A percentile compares a stretch with the other conserved stretches of the same genome.
Evolutionary conservation across 1,139 yeast genomes (phyloP).

Genomic region (Saccharomyces pastorianus): DNA sequence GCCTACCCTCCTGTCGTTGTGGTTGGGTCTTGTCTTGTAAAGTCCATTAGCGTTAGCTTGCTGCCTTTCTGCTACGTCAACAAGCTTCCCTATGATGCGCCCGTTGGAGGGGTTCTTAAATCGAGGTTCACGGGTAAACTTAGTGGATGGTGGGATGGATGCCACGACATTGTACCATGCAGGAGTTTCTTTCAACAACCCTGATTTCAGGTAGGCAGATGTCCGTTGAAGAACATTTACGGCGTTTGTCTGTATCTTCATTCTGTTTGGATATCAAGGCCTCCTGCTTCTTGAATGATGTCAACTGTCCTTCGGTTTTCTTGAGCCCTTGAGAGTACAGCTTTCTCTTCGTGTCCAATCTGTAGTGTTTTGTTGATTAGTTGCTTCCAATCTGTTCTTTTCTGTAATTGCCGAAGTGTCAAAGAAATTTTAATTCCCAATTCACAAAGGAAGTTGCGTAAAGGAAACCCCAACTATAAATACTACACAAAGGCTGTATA

Average conservation of each 20-base stretch:
- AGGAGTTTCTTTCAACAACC: conserved; percentile 61
- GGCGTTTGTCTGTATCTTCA: conserved; percentile 58
- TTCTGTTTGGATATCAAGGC: conserved; percentile 20
- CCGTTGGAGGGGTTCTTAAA: conserved; percentile 32
- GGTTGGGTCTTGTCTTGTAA: conserved; percentile 45
- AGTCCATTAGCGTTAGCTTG: conserved; percentile 16
- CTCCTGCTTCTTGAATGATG: not conserved
- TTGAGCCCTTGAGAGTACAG: not conserved
- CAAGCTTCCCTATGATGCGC: conserved; percentile 10
- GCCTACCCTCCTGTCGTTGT: conserved; percentile 28
- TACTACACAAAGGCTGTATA: not conserved
- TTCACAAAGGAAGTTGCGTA: not conserved
- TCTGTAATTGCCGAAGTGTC: not conserved
- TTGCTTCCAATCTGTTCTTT: not conserved
- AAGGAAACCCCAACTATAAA: not conserved
- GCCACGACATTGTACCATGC: conserved; percentile 84
- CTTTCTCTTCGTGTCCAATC: not conserved
- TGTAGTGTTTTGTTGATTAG: not conserved
- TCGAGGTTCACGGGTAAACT: conserved; percentile 46
- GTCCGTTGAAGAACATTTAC: conserved; percentile 68
- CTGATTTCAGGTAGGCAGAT: conserved; percentile 59
- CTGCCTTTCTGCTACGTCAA: conserved; percentile 11
- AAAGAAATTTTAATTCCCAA: not conserved
- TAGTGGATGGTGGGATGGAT: conserved; percentile 65
- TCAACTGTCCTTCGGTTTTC: not conserved